Base-by-base conservation (phyloP, 352 stramenopile genomes). In the Globisporangium apiculatum region DNA sequence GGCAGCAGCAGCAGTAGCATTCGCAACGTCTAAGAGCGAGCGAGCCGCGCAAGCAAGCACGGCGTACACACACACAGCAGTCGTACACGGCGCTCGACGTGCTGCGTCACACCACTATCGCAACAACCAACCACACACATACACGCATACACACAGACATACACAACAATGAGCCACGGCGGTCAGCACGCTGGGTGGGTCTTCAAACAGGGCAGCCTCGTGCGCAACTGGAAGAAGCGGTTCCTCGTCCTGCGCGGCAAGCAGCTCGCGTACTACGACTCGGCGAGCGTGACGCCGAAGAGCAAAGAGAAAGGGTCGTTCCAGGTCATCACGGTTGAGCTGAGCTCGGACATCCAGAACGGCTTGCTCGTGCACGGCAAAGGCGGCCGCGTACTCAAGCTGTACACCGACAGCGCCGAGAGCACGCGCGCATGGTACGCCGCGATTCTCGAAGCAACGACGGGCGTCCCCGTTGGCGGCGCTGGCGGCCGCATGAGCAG, bases 161-260 rank as follows among this genome's bases (percentile, higher is more conserved):
- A 84, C 73, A 68, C 61, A 63, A 37, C 60, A 50, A 69, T 64
- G 64, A 66, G 69, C 63, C 55, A 79, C 54, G 69, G 81, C 55
- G 74, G 72, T 49, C 68, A 91, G 47, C 79, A 83, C 61, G 71
- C 69, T 60, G 84, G 84, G 48, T 94, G 84, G 84, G 80, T 91
- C 37, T 91, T 80, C 72, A 94, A 94, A 57, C 82, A 94, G 59
- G 84, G 84, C 56, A 88, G 74, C 36, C 68, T 92, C 12, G 69
- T 94, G 47, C 73, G 70, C 57, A 92, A 82, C 69, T 94, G 84
- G 84, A 94, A 94, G 76, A 87, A 88, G 68, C 81, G 84, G 48
- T 94, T 87, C 62, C 86, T 94, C 75, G 78, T 94, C 58, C 71
- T 94, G 50, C 69, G 68, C 37, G 82, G 80, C n/a, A 83, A 83